Base-by-base conservation (phyloP, 768 basidiomycete genomes). In the Omphalotus guepiniiformis region DNA sequence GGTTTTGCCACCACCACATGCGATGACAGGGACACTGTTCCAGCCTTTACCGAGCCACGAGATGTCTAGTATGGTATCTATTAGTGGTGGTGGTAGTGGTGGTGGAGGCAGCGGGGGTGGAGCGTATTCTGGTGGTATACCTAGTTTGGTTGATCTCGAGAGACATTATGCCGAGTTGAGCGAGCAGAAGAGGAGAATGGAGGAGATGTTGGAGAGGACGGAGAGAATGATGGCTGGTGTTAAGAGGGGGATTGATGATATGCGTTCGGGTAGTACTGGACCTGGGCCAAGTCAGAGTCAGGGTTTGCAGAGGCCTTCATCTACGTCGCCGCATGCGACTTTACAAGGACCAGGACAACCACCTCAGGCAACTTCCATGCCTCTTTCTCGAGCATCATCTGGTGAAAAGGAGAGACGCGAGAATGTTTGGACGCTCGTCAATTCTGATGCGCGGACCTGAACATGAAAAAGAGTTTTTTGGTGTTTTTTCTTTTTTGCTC, bases 141-240 rank as follows among this genome's bases (percentile, higher is more conserved):
- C 72, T 39, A 80, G 78, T 13, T 56, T 76, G 42, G 58, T 57
- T 6, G 90, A 92, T 53, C 66, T 92, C 53, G 85, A 85, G 63
- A 69, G 79, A 47, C 89, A 91, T 61, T 89, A 87, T 56, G 55
- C 65, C 16, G 76, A 83, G 56, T 71, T 93, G 45, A 65, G 68
- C 3, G 79, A 83, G 56, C 75, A 86, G 59, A 79, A 80, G 63
- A 69, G 68, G 57, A 68, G 74, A 60, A 69, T 85, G 67, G 78
- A 88, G 64, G 87, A 87, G 60, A 73, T 92, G 79, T 63, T 89
- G 49, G 77, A 82, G 54, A 78, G 73, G 66, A 92, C 88, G 56
- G 85, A 90, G 45, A 66, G 75, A 61, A 63, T 92, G 67, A 80
- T 92, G 74, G 73, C 67, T 29, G 80, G 82, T 19, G 69, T 92